Base-by-base conservation (phyloP, 2,329 filamentous ascomycete genomes). In the Aphanocladium album region DNA sequence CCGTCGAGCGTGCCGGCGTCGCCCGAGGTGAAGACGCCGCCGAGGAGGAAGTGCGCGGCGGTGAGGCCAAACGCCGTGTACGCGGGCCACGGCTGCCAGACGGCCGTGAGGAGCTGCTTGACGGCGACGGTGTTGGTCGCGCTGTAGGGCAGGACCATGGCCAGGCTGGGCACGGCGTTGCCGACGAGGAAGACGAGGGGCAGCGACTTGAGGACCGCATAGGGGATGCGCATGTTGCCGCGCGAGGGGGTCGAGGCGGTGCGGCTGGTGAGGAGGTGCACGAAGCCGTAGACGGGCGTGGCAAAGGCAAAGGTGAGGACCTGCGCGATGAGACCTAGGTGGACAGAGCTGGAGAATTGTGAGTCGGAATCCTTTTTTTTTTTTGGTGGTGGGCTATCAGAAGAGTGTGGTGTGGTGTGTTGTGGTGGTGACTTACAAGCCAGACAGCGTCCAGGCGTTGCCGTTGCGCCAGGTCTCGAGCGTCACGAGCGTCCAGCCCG, bases 41-140 rank as follows among this genome's bases (percentile, higher is more conserved):
- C 33, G 35, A 60, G 16, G 50, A 60, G 30, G 7, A 41, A 17
- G 45, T 64, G 43, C 2, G 58, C 61, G 9, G 55, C 12, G 16
- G 54, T 43, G 6, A 66, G 62, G 4, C 63, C 55, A 9, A 60
- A 47, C 19, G 62, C 60, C 23, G 65, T 62, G 51, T 65, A 66
- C 14, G 60, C 63, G 23, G 64, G 65, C 65, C 64, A 66, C 1
- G 64, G 63, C 60, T 67, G 65, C 64, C 64, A 67, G 54, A 62
- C 11, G 30, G 64, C 64, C 17, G 63, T 63, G 43, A 64, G 35
- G 23, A 64, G 52, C 37, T 67, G 64, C 64, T 67, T 67, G 21
- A 62, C 23, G 45, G 64, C 63, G 30, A 49, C 23, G 5, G 64
- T 64, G 47, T 66, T 33, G 17, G 1, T 14, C 14, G 58, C 43